phyloP scores from a whole-genome alignment of 1,139 yeast species.

The Lodderomyces parapsilosis region DNA sequence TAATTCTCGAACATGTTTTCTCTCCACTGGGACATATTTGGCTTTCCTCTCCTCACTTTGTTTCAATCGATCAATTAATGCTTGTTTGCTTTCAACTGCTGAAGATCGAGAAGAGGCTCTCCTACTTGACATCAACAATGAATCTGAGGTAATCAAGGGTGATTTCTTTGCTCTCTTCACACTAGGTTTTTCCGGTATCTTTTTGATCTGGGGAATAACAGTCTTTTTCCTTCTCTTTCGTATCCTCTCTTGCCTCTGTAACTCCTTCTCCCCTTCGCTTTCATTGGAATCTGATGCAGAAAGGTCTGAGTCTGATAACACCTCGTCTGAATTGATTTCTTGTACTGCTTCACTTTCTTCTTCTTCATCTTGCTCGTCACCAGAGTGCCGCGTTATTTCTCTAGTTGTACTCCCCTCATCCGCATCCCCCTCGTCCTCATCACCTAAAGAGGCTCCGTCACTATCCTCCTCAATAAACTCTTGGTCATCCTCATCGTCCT shows the following conservation, averaged over 20 bases:
- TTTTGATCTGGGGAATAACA: constrained; percentile 48
- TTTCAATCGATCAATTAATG: constrained; percentile 69
- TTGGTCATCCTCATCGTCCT: constrained; percentile 80
- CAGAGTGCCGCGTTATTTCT: constrained; percentile 8
- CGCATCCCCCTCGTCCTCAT: constrained; percentile 17
- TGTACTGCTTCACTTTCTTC: constrained; percentile 10
- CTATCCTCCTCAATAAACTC: constrained; percentile 57
- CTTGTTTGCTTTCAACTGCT: constrained; percentile 76
- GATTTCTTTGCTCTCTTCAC: constrained; percentile 18
- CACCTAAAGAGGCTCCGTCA: constrained; percentile 28
- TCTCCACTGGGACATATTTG: constrained; percentile 35
- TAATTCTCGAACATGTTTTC: constrained; percentile 48
- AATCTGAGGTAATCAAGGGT: constrained; percentile 40
- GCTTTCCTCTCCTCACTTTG: constrained; percentile 71
- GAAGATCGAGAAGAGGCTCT: constrained; percentile 79
- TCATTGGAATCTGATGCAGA: constrained; percentile 53
- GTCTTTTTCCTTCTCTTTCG: constrained; percentile 39
- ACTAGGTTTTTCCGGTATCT: constrained; percentile 19
- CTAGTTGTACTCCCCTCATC: constrained; percentile 18
- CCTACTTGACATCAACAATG: constrained; percentile 49
- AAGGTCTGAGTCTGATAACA: constrained; percentile 55
- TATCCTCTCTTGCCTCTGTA: constrained; percentile 50
- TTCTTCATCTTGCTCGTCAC: constrained; percentile 6
- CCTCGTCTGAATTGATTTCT: constrained; percentile 38
- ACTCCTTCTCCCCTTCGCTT: constrained; percentile 66